These are phyloP conservation scores for Melastoma candidum DNA, from an alignment of 441 rosid species.

Conservation along the genomic window DNA sequence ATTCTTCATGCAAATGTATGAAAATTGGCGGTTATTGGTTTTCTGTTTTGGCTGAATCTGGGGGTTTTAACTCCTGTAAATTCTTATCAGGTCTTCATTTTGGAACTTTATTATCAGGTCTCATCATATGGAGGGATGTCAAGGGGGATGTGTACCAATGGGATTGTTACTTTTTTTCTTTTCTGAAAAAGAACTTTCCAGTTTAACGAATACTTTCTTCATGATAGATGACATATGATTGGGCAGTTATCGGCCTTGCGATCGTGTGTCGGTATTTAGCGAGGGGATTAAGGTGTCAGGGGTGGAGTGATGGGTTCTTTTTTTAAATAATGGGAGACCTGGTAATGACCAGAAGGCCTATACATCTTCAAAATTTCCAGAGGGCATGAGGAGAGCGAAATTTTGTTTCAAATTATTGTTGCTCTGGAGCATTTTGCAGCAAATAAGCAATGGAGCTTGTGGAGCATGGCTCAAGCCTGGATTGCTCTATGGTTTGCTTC, in stretches of 20 bases:
- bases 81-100: no score
- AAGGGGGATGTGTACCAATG: slow-evolving; percentile 21
- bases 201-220: slow-evolving; percentile 78
- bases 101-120: no score
- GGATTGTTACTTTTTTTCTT: slow-evolving; percentile 48
- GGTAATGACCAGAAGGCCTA: slow-evolving; percentile 61
- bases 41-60: no score
- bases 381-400: slow-evolving; percentile 53
- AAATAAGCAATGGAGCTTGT: slow-evolving; percentile 86
- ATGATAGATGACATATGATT: slow-evolving; percentile 99
- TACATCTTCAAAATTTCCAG: slow-evolving; percentile 47
- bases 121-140: no score
- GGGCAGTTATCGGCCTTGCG: slow-evolving; percentile 95
- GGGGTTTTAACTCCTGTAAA: no score
- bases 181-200: slow-evolving; percentile 20
- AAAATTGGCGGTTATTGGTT: no score
- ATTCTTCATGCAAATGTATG: no score
- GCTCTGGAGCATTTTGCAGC: slow-evolving; percentile 96
- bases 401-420: slow-evolving; percentile 53
- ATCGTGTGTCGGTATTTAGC: slow-evolving; percentile 86
- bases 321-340: slow-evolving; percentile 56
- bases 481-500: slow-evolving; percentile 90
- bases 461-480: slow-evolving; percentile 57
- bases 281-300: slow-evolving; percentile 83
- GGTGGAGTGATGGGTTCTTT: slow-evolving; percentile 59